phyloP scores from a whole-genome alignment of 2,329 filamentous ascomycete species.

The Ophiostoma sp. region DNA sequence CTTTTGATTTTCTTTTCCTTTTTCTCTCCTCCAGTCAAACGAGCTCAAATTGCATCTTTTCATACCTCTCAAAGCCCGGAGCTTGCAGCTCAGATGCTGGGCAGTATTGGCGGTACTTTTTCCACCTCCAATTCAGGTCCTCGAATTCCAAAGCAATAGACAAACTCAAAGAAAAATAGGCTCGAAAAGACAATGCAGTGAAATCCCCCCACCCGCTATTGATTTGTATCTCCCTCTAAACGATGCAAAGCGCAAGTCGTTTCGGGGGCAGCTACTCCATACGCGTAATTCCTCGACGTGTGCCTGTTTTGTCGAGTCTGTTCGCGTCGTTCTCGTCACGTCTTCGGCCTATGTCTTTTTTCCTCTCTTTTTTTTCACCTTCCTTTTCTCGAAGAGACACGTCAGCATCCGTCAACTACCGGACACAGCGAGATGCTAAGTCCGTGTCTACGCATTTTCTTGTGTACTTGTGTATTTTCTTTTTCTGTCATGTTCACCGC shows the following conservation, averaged over 20 bases:
- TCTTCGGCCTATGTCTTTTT: background rate
- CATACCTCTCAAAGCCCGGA: background rate
- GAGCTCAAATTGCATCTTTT: background rate
- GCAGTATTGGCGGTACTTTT: background rate
- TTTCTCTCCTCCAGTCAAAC: background rate
- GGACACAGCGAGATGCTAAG: background rate
- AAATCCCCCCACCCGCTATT: background rate
- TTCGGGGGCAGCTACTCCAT: background rate
- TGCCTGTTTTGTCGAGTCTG: too few species aligned
- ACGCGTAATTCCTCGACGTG: background rate
- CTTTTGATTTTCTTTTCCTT: background rate
- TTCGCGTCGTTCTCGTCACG: background rate
- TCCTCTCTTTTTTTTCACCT: background rate
- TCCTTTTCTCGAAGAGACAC: background rate
- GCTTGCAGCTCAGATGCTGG: background rate
- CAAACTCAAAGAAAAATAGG: background rate
- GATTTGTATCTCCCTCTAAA: background rate
- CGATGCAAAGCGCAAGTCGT: background rate
- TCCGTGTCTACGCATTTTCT: background rate
- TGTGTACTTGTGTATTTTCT: background rate
- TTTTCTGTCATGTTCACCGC: background rate
- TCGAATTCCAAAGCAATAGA: background rate
- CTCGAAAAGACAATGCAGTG: background rate
- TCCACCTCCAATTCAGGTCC: background rate
- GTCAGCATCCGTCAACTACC: background rate